Percentiles rank a stretch among this genome's conserved stretches.
Conservation (phyloP, 768 basidiomycete genomes). For the Cystobasidium tubakii region DNA sequence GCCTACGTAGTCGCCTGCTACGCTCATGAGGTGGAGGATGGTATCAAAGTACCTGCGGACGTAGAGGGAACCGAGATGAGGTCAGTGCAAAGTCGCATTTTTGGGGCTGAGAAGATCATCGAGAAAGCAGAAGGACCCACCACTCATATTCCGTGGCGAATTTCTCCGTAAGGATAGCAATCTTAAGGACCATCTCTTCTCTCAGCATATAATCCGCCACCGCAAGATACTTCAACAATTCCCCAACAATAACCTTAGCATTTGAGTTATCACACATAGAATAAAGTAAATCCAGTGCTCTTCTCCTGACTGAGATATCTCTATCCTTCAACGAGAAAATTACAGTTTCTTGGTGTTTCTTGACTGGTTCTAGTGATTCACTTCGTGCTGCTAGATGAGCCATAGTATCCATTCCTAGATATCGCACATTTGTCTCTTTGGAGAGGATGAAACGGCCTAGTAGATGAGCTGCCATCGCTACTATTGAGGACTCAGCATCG, state of each 20-base stretch:
- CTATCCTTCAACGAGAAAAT: conserved; percentile 90
- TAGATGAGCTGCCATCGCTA: conserved; percentile 77
- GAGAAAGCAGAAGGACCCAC: conserved; percentile 7
- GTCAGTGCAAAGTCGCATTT: no score
- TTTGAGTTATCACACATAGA: conserved; percentile 99
- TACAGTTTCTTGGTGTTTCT: conserved; percentile 91
- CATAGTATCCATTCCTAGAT: conserved; percentile 95
- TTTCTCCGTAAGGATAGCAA: conserved; percentile 97
- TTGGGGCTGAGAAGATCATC: no score
- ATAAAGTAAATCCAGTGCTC: conserved; percentile 90
- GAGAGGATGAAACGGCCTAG: conserved; percentile 94
- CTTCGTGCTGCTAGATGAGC: conserved; percentile 92
- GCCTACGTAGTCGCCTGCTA: conserved; percentile 93
- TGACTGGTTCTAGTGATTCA: conserved; percentile 83
- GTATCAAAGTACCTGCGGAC: conserved; percentile 74
- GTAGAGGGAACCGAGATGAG: no score
- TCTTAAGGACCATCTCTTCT: conserved; percentile 98
- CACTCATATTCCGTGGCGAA: conserved; percentile 67
- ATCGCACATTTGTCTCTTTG: conserved; percentile 96
- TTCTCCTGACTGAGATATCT: conserved; percentile 88
- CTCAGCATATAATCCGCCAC: conserved; percentile 94
- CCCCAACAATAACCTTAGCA: conserved; percentile 89
- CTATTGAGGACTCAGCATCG: conserved; percentile 81
- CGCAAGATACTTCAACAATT: conserved; percentile 83
- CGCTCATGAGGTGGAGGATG: conserved; percentile 83